Evolutionary conservation across 306 rosid species (phyloP).

Genomic region (Acacia confusa): DNA sequence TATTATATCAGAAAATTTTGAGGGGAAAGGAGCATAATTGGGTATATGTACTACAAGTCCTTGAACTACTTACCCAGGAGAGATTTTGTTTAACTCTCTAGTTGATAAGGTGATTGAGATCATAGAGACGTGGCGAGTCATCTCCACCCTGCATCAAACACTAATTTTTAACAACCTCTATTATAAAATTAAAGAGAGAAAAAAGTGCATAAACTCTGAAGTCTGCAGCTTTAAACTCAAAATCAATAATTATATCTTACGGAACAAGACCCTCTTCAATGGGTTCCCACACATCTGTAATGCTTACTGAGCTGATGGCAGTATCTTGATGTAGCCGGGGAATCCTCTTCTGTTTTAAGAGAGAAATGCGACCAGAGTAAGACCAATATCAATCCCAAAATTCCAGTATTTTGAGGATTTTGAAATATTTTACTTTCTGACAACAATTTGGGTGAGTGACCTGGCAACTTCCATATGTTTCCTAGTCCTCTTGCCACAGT

Average conservation of each 20-base stretch:
- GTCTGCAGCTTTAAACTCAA: conserved; percentile 11
- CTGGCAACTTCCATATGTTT: not conserved
- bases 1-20: conserved; percentile 1
- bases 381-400: conserved; percentile 2
- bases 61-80: conserved; percentile 78
- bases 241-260: conserved; percentile 50
- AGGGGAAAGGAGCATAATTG: not conserved
- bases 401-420: not conserved
- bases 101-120: conserved; percentile 82
- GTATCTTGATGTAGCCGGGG: conserved; percentile 78
- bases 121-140: conserved; percentile 99
- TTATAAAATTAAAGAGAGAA: not conserved
- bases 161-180: conserved; percentile 21
- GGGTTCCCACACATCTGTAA: conserved; percentile 96
- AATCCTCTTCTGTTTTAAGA: conserved; percentile 70
- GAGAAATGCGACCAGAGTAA: conserved; percentile 18
- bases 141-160: conserved; percentile 82
- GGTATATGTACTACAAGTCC: not conserved
- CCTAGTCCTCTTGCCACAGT: not conserved
- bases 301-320: conserved; percentile 89
- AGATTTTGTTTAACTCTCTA: conserved; percentile 62
- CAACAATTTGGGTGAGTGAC: conserved; percentile 9
- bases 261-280: conserved; percentile 98
- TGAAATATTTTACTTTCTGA: not conserved
- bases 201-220: not conserved